Evolutionary conservation across 2,329 filamentous ascomycete species (phyloP), one percentile per base, ranked within the genome.

Genomic region (Orbilia ellipsospora): DNA sequence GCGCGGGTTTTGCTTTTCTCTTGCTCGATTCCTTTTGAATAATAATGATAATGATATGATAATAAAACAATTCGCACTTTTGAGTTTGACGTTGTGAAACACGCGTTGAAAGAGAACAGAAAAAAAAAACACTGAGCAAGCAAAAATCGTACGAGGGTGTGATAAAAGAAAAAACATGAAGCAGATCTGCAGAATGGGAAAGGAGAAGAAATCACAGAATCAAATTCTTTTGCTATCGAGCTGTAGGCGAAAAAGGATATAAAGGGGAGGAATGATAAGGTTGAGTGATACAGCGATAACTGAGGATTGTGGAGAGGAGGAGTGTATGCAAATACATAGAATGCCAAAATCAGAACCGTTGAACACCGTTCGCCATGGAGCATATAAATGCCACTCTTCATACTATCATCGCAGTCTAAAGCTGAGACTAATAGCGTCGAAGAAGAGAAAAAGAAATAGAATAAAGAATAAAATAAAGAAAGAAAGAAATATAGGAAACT

Each of bases 311-410:
- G 3, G 31, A 36, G 31, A 36, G 31, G 28, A 31, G 28, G 28
- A 7, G 28, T 31, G 31, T 36, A 10, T 36, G 31, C 31, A 36
- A 36, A 36, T 36, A 36, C 31, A 10, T 36, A 7, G 31, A 10
- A 36, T 36, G 31, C 54, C 54, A 36, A 36, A 36, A 36, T 36
- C 5, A 36, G 31, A 36, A 36, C 31, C 31, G 31, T 31, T 61
- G 44, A 61, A 61, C 57, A 50, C 57, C 57, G 57, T 61, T 61
- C 66, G 60, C 66, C 66, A 52, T 63, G 50, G 55, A 10, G 54
- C 40, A 70, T 10, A 28, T 16, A 63, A 63, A 55, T 63, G 62
- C 50, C 23, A 50, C 45, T 31, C 6, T 42, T 48, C 7, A 26
- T 42, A 18, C 56, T 62, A 48, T 42, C 42, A 55, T 28, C 66